Evolutionary conservation across 495 filamentous ascomycete genomes (phyloP).

Genomic region (Astrocystis sublimbata): DNA sequence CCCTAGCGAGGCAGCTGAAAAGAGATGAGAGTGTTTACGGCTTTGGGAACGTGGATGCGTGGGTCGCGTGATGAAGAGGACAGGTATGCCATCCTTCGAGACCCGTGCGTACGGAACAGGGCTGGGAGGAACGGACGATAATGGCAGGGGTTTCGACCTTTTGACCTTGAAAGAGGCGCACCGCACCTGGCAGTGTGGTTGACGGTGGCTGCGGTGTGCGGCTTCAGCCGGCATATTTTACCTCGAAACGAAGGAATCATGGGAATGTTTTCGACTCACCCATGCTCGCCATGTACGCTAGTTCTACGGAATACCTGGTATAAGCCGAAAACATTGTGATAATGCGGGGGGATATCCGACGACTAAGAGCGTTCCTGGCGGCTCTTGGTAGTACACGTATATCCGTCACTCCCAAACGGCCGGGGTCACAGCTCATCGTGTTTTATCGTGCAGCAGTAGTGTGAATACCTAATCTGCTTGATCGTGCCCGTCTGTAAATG

Average conservation of each 20-base stretch:
- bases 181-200: too few species aligned
- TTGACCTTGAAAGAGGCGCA: constrained; percentile 3
- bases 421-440: neutral
- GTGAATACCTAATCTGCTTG: too few species aligned
- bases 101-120: constrained; percentile 13
- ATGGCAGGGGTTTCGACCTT: too few species aligned
- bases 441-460: neutral
- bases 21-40: too few species aligned
- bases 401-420: neutral
- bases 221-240: constrained; percentile 1
- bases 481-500: neutral
- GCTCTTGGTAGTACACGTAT: neutral
- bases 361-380: neutral
- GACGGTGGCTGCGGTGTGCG: constrained; percentile 3
- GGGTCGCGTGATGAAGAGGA: constrained; percentile 6
- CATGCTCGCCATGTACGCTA: too few species aligned
- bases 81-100: constrained; percentile 12
- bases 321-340: neutral
- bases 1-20: neutral
- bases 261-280: too few species aligned
- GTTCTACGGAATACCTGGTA: too few species aligned
- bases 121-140: neutral
- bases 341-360: neutral
- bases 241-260: too few species aligned
- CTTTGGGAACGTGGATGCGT: neutral